phyloP scores from a whole-genome alignment of 129 eudicot genomes.

The Flaveria trinervia region DNA sequence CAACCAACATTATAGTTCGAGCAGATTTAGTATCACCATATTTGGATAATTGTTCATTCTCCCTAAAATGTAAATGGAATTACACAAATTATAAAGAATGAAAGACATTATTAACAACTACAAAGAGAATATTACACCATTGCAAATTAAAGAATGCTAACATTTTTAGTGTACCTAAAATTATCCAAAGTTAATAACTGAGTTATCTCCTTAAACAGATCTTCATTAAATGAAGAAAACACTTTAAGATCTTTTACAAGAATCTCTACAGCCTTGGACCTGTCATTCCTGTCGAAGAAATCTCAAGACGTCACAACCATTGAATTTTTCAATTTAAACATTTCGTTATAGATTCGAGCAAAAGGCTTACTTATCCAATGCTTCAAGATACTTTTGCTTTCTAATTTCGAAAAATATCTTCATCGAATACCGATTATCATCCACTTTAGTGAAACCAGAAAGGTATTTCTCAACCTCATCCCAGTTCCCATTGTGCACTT shows the following conservation, averaged over 20 bases:
- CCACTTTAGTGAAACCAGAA: conserved; percentile 20
- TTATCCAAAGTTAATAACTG: conserved; percentile 78
- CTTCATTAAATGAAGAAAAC: conserved; percentile 90
- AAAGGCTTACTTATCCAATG: conserved; percentile 81
- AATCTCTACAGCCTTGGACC: conserved; percentile 84
- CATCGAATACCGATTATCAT: conserved; percentile 19
- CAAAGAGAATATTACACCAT: neutral
- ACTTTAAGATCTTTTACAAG: conserved; percentile 93
- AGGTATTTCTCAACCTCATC: conserved; percentile 54
- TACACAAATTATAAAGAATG: neutral
- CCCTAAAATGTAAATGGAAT: conserved; percentile 49
- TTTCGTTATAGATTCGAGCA: neutral
- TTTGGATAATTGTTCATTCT: conserved; percentile 84
- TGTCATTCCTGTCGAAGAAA: conserved; percentile 60
- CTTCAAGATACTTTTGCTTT: conserved; percentile 97
- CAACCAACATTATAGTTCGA: conserved; percentile 85
- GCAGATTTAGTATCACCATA: conserved; percentile 96
- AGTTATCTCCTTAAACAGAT: conserved; percentile 85
- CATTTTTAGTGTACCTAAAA: conserved; percentile 58
- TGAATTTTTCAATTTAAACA: neutral
- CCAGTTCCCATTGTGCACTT: conserved; percentile 85
- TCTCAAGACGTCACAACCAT: conserved; percentile 21
- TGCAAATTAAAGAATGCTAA: neutral
- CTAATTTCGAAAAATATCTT: conserved; percentile 74
- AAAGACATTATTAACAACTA: neutral